These are phyloP conservation scores for Paecilomyces sp. DNA, from an alignment of 2,329 filamentous ascomycete species.

Conservation along the genomic window DNA sequence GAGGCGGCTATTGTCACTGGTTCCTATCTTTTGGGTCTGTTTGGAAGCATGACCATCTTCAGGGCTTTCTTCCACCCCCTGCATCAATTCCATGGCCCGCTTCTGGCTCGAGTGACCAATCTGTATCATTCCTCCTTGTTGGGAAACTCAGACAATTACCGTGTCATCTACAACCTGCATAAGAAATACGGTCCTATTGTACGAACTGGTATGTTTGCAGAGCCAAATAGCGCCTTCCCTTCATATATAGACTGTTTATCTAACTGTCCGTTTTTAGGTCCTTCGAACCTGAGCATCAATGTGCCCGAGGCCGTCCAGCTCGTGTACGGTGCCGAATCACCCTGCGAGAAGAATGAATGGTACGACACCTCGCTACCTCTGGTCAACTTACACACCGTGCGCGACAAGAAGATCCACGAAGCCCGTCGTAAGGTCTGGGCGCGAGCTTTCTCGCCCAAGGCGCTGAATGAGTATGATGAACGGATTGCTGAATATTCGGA, in stretches of 20 bases:
- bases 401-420: background rate
- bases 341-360: background rate
- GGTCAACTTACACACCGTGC: background rate
- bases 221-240: background rate
- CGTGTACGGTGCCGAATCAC: background rate
- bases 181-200: background rate
- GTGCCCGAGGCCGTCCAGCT: background rate
- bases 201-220: background rate
- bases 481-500: background rate
- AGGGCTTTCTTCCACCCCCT: background rate
- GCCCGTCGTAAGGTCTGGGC: background rate
- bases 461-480: background rate
- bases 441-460: background rate
- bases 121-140: background rate
- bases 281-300: background rate
- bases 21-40: background rate
- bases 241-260: background rate
- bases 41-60: background rate
- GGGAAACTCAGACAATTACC: background rate
- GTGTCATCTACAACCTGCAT: background rate
- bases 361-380: background rate
- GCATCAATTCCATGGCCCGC: background rate
- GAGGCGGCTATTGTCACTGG: background rate
- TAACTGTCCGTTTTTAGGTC: background rate
- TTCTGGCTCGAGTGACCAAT: background rate